These are phyloP conservation scores for Stentor roeselii DNA, from an alignment of 73 alveolate genomes.

Conservation along the genomic window DNA sequence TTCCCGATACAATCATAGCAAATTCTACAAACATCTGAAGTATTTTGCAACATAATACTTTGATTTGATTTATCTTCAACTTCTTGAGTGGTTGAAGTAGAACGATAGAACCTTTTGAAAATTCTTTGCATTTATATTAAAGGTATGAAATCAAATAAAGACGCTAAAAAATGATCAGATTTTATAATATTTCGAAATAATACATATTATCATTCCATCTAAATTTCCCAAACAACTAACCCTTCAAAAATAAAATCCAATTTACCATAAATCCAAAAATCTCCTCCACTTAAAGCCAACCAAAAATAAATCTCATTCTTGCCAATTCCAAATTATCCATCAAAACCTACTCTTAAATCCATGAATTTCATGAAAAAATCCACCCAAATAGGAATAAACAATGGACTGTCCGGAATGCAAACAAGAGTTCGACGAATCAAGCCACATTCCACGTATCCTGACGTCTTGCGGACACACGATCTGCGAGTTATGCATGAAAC, in stretches of 20 bases:
- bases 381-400: conserved; percentile 10
- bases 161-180: no score
- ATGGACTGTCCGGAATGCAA: conserved; percentile 73
- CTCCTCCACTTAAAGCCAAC: background rate
- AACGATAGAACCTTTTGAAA: no score
- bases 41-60: no score
- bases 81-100: background rate
- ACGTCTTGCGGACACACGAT: conserved; percentile 72
- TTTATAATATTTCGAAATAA: no score
- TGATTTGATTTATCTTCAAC: no score
- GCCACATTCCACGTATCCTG: conserved; percentile 69
- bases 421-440: conserved; percentile 41
- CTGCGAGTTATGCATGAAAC: conserved; percentile 62
- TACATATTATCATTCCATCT: no score
- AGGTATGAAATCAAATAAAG: background rate
- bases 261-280: no score
- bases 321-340: background rate
- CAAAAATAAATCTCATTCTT: background rate
- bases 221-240: background rate
- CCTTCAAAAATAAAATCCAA: background rate
- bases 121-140: no score
- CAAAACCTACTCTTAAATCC: background rate
- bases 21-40: background rate
- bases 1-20: background rate
- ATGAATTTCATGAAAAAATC: background rate